Conservation (phyloP, 768 basidiomycete species). For the Tylopilus subfusipes region DNA sequence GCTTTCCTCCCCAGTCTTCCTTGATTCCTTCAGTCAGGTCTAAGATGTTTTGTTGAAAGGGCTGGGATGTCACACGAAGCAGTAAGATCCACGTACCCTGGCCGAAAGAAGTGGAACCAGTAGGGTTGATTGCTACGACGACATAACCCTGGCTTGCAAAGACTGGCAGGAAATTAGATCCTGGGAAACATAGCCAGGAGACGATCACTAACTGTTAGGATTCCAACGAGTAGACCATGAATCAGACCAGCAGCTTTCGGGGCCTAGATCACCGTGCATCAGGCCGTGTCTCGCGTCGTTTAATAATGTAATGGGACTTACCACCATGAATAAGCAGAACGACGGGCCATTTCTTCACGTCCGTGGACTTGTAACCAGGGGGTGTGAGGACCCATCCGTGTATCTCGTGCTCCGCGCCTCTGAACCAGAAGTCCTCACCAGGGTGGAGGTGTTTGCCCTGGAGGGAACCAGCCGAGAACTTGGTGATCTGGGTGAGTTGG, state of each 20-base stretch:
- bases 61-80: neutral
- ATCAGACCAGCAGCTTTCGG: slow-evolving; percentile 86
- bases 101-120: slow-evolving; percentile 90
- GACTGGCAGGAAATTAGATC: slow-evolving; percentile 37
- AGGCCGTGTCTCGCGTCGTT: neutral
- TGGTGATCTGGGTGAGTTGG: slow-evolving; percentile 56
- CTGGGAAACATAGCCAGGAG: neutral
- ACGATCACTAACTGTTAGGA: slow-evolving; percentile 54
- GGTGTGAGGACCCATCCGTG: slow-evolving; percentile 88
- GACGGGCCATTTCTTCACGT: slow-evolving; percentile 73
- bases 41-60: slow-evolving; percentile 22
- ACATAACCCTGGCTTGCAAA: slow-evolving; percentile 91
- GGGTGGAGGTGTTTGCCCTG: slow-evolving; percentile 52
- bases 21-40: slow-evolving; percentile 79
- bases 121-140: slow-evolving; percentile 85
- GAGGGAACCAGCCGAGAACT: slow-evolving; percentile 56
- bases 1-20: slow-evolving; percentile 83
- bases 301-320: slow-evolving; percentile 12
- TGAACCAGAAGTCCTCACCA: slow-evolving; percentile 88
- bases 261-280: slow-evolving; percentile 39
- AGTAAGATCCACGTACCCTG: slow-evolving; percentile 48
- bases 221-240: slow-evolving; percentile 94
- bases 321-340: slow-evolving; percentile 82
- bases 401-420: slow-evolving; percentile 71
- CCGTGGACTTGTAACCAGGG: slow-evolving; percentile 62